A percentile compares a stretch with the other conserved stretches of the same genome.
Conservation (phyloP, 2,329 filamentous ascomycete species). For the Hymenoscyphus albidus region DNA sequence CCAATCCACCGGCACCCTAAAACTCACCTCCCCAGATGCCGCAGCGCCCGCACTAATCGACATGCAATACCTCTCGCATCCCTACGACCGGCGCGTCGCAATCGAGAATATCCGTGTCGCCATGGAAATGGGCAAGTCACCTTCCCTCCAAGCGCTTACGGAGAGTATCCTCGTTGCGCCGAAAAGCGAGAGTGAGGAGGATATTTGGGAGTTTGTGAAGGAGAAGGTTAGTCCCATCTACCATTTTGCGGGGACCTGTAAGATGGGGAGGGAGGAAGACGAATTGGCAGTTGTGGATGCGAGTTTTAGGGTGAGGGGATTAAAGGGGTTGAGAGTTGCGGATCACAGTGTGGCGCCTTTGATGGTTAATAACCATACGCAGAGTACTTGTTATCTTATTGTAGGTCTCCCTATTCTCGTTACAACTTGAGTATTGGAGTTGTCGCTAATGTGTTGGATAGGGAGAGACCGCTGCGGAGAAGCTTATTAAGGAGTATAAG, state of each 20-base stretch:
- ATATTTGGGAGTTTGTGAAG: conserved; percentile 38
- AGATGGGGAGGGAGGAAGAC: conserved; percentile 10
- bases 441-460: neutral
- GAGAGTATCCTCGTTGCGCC: conserved; percentile 41
- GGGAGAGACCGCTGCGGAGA: neutral
- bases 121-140: conserved; percentile 31
- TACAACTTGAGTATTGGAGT: neutral
- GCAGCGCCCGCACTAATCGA: conserved; percentile 58
- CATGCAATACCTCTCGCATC: conserved; percentile 55
- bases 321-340: conserved; percentile 9
- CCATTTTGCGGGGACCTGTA: conserved; percentile 4
- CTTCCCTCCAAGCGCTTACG: conserved; percentile 15
- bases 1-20: conserved; percentile 58
- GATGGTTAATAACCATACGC: conserved; percentile 6
- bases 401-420: neutral
- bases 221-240: neutral
- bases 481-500: neutral
- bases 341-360: conserved; percentile 36
- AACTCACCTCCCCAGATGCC: conserved; percentile 57
- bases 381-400: conserved; percentile 7
- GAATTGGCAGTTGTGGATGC: conserved; percentile 1
- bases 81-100: conserved; percentile 50
- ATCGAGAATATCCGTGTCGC: conserved; percentile 42
- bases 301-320: conserved; percentile 2
- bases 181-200: conserved; percentile 47